Evolutionary conservation across 2,329 filamentous ascomycete species (phyloP).

Genomic region (Fusarium sp.): DNA sequence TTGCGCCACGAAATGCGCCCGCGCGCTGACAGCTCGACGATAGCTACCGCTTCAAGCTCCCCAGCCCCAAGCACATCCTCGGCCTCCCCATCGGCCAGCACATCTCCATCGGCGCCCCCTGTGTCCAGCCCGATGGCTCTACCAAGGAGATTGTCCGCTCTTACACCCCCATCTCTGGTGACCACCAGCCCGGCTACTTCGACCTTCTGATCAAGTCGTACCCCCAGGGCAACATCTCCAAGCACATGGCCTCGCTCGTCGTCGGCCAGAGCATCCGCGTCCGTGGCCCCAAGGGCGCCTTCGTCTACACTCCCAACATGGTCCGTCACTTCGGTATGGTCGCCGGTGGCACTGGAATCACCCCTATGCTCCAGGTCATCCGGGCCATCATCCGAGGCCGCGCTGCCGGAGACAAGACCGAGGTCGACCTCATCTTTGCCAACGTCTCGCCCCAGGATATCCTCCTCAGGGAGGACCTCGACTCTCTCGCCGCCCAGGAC

Average conservation of each 20-base stretch:
- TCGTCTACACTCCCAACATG: conserved; percentile 98
- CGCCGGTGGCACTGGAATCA: conserved; percentile 96
- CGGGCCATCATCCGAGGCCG: conserved; percentile 89
- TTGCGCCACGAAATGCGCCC: not conserved
- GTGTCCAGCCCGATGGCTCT: conserved; percentile 74
- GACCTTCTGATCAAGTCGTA: conserved; percentile 99
- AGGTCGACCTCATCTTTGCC: conserved; percentile 96
- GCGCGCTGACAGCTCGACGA: conserved; percentile 2
- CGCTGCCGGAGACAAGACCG: conserved; percentile 81
- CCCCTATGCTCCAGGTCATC: conserved; percentile 97
- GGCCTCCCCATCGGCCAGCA: conserved; percentile 98
- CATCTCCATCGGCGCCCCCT: conserved; percentile 90
- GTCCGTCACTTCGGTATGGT: conserved; percentile 98
- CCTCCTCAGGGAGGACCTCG: conserved; percentile 90
- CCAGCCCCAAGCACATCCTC: conserved; percentile 81
- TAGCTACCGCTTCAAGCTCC: conserved; percentile 93
- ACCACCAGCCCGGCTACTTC: conserved; percentile 90
- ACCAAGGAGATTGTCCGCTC: conserved; percentile 89
- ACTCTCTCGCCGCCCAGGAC: conserved; percentile 81
- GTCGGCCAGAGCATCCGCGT: conserved; percentile 92
- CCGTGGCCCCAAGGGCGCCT: conserved; percentile 94
- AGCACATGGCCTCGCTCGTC: conserved; percentile 84
- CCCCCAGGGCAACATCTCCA: conserved; percentile 96
- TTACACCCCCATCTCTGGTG: conserved; percentile 91
- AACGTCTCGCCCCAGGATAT: conserved; percentile 96